Conservation (phyloP, 1,284 basidiomycete species). For the Rhodotorula sp. region DNA sequence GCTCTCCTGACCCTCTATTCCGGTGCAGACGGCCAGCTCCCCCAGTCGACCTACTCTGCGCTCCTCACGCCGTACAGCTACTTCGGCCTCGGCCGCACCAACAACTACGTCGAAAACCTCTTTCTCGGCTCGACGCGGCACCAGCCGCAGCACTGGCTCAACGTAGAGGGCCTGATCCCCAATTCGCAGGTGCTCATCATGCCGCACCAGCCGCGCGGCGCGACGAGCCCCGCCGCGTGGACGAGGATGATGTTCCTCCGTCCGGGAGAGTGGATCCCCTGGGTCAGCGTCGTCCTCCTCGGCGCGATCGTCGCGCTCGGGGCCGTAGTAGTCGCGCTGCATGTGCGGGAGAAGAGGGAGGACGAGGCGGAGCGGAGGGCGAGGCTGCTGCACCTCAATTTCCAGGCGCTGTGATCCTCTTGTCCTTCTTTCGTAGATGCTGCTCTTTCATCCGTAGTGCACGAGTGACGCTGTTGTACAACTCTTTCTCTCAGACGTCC, state of each 20-base stretch:
- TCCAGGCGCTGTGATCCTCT: constrained; percentile 21
- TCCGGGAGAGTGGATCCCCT: constrained; percentile 96
- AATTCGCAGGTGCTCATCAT: constrained; percentile 97
- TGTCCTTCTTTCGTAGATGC: not conserved
- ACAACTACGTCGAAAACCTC: constrained; percentile 98
- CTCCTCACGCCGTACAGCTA: constrained; percentile 90
- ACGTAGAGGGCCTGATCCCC: constrained; percentile 94
- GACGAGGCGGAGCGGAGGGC: constrained; percentile 36
- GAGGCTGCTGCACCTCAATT: constrained; percentile 36
- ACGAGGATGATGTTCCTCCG: constrained; percentile 85
- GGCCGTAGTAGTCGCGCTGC: constrained; percentile 79
- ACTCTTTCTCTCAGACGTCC: not conserved
- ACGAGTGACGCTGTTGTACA: not conserved
- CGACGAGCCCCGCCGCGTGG: constrained; percentile 64
- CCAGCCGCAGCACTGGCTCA: constrained; percentile 67
- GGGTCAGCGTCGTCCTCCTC: constrained; percentile 85
- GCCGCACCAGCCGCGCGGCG: constrained; percentile 62
- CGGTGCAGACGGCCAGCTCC: constrained; percentile 76
- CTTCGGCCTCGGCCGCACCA: constrained; percentile 97
- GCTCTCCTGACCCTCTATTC: not conserved
- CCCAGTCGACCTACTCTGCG: constrained; percentile 87
- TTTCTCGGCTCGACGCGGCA: constrained; percentile 86
- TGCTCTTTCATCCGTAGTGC: too few relatives aligned
- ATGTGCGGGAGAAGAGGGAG: constrained; percentile 76
- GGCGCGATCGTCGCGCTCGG: constrained; percentile 73